A percentile compares a stretch with the other conserved stretches of the same genome.
Conservation (phyloP, 345 rosid species). For the Trapa incisa region DNA sequence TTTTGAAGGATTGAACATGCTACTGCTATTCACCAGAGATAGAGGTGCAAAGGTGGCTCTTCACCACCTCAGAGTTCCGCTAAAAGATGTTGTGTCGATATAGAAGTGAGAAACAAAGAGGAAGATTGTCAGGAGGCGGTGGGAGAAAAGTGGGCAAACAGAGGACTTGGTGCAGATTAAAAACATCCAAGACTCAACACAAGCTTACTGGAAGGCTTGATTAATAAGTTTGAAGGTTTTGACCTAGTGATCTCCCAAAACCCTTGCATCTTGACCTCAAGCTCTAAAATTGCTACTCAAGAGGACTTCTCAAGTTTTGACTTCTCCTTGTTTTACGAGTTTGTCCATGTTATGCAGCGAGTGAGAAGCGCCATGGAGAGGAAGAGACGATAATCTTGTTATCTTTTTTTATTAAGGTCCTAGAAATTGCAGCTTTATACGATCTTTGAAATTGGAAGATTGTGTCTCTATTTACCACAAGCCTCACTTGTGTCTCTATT, state of each 20-base stretch:
- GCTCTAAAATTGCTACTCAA: no score
- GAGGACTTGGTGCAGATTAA: no score
- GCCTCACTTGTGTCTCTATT: no score
- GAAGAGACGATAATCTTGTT: no score
- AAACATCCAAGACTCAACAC: no score
- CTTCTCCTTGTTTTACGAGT: slow-evolving; percentile 9
- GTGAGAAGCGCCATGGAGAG: slow-evolving; percentile 37
- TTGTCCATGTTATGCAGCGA: slow-evolving; percentile 55
- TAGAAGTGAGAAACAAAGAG: slow-evolving; percentile 46
- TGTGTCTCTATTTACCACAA: no score
- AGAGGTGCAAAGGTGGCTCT: slow-evolving; percentile 68
- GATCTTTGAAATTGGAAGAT: no score
- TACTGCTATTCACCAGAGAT: slow-evolving; percentile 60
- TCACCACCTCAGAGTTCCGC: slow-evolving; percentile 51
- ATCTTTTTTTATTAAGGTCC: no score
- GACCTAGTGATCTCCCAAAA: slow-evolving; percentile 7
- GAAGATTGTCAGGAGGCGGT: slow-evolving; percentile 59
- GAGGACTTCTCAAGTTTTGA: slow-evolving; percentile 29
- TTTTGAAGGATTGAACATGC: slow-evolving; percentile 55
- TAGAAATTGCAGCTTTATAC: no score
- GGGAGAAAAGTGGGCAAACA: slow-evolving; percentile 23
- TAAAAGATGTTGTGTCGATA: slow-evolving; percentile 57
- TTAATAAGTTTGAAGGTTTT: no score
- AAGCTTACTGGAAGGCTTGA: no score
- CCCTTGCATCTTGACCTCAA: no score